Evolutionary conservation across 2,329 filamentous ascomycete species (phyloP).

Genomic region (Neonectria hederae): DNA sequence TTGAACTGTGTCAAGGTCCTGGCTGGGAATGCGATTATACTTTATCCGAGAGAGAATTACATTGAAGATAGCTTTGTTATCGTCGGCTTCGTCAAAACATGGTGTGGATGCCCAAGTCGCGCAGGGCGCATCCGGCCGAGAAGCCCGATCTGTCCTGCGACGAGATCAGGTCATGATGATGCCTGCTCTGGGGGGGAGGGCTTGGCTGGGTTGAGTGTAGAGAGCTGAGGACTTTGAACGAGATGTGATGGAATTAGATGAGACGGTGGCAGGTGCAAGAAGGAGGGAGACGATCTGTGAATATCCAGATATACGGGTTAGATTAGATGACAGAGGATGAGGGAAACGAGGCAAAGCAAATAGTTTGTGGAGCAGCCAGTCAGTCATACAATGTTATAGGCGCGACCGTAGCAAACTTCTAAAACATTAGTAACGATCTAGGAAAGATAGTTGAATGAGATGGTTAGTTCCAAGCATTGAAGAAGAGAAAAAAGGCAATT

Average conservation of each 20-base stretch:
- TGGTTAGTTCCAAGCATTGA: background rate
- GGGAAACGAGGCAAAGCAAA: too few relatives aligned
- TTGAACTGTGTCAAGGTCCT: background rate
- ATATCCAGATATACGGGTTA: background rate
- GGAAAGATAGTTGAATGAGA: background rate
- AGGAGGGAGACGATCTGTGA: background rate
- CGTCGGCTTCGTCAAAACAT: too few relatives aligned
- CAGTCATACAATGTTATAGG: background rate
- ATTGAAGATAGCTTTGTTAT: background rate
- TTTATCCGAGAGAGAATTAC: background rate
- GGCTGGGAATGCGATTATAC: background rate
- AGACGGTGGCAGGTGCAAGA: background rate
- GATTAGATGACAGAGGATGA: background rate
- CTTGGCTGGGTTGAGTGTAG: background rate
- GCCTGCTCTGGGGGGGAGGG: too few relatives aligned
- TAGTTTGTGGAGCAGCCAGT: background rate
- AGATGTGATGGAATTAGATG: background rate
- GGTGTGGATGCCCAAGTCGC: constrained; percentile 2
- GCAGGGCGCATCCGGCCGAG: background rate
- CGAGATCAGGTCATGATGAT: background rate
- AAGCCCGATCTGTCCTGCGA: background rate
- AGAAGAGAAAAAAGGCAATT: background rate
- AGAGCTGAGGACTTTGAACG: background rate
- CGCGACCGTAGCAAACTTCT: background rate
- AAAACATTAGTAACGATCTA: background rate